phyloP scores from a whole-genome alignment of 2,329 filamentous ascomycete species.

The Neonectria punicea region DNA sequence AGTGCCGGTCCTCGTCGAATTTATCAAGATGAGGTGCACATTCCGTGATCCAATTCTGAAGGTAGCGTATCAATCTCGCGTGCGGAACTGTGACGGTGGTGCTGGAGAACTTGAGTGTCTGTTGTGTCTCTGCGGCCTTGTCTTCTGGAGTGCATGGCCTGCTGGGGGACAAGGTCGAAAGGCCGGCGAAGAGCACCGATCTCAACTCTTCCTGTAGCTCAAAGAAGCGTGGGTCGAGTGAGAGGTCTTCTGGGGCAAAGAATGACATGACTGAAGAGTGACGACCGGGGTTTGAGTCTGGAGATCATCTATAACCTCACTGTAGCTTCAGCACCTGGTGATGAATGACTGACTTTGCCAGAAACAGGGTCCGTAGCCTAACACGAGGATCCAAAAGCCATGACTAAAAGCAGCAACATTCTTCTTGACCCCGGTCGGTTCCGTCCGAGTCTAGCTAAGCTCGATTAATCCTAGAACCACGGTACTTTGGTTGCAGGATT shows the following conservation, averaged over 20 bases:
- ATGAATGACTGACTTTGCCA: background rate
- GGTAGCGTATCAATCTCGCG: slow-evolving; percentile 45
- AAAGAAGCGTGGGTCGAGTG: slow-evolving; percentile 53
- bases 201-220: slow-evolving; percentile 58
- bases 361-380: slow-evolving; percentile 14
- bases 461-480: background rate
- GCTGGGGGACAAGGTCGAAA: slow-evolving; percentile 40
- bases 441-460: background rate
- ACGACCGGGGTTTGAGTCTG: background rate
- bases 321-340: background rate
- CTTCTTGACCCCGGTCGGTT: background rate
- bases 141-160: slow-evolving; percentile 44
- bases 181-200: slow-evolving; percentile 52
- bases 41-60: slow-evolving; percentile 63
- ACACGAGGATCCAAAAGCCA: background rate
- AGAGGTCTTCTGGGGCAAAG: slow-evolving; percentile 45
- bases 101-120: slow-evolving; percentile 41
- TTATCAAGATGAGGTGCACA: slow-evolving; percentile 64
- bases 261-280: slow-evolving; percentile 25
- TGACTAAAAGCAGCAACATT: background rate
- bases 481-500: background rate
- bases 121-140: slow-evolving; percentile 25
- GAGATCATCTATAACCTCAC: background rate
- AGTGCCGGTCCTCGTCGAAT: slow-evolving; percentile 63
- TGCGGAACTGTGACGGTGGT: slow-evolving; percentile 39